phyloP scores from a whole-genome alignment of 169 alveolate species.

The Haemoproteus tartakovskyi region DNA sequence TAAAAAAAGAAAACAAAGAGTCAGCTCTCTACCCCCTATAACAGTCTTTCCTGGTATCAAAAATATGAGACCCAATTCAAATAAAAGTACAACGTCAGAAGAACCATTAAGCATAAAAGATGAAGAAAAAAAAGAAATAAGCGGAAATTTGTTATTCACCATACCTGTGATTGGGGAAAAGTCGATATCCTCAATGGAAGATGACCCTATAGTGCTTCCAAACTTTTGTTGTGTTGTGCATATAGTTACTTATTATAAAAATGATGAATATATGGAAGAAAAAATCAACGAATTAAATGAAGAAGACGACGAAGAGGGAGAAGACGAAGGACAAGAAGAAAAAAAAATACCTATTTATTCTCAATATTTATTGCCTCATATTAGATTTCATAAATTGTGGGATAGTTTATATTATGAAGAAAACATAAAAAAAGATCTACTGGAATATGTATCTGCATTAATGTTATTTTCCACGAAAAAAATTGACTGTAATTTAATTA shows the following conservation, averaged over 20 bases:
- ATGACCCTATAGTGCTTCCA: slow-evolving; percentile 55
- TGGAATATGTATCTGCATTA: slow-evolving; percentile 75
- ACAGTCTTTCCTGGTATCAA: too few relatives aligned
- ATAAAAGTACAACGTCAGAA: neutral
- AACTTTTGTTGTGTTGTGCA: slow-evolving; percentile 56
- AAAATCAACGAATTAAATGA: slow-evolving; percentile 56
- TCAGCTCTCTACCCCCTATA: too few relatives aligned
- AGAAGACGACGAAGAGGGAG: slow-evolving; percentile 17
- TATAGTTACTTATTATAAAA: slow-evolving; percentile 58
- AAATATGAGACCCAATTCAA: too few relatives aligned
- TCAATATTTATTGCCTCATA: slow-evolving; percentile 77
- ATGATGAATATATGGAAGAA: slow-evolving; percentile 61
- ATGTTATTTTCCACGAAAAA: slow-evolving; percentile 71
- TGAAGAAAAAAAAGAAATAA: slow-evolving; percentile 3
- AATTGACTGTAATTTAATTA: slow-evolving; percentile 73
- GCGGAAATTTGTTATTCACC: slow-evolving; percentile 36
- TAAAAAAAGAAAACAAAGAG: too few relatives aligned
- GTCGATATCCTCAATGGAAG: slow-evolving; percentile 55
- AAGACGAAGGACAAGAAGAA: slow-evolving; percentile 6
- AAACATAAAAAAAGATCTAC: slow-evolving; percentile 70
- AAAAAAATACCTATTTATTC: slow-evolving; percentile 66
- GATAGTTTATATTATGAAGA: slow-evolving; percentile 76
- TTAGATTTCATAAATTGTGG: slow-evolving; percentile 78
- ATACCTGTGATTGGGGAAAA: slow-evolving; percentile 63
- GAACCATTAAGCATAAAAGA: too few relatives aligned